phyloP scores from a whole-genome alignment of 495 filamentous ascomycete genomes.

The Penicillium longicatenatum region DNA sequence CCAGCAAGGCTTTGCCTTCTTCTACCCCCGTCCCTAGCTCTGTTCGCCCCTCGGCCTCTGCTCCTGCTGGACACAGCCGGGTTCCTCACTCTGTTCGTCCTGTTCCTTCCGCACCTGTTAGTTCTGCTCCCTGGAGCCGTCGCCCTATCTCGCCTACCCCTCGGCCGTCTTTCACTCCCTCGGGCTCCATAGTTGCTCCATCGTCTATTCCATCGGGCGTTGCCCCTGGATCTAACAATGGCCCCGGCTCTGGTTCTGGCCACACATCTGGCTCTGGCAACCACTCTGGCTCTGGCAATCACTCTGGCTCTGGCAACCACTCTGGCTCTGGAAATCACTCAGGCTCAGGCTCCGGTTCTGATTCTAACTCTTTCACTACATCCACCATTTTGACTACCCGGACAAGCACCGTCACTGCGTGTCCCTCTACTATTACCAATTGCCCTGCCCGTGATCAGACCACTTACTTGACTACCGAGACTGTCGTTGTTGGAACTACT shows the following conservation, averaged over 20 bases:
- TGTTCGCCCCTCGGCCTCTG: not conserved
- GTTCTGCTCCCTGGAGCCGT: not conserved
- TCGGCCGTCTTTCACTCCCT: not conserved
- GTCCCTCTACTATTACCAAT: conserved; percentile 27
- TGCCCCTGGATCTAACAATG: not conserved
- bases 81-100: not conserved
- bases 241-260: conserved; percentile 2
- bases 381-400: conserved; percentile 37
- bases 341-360: not conserved
- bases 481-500: conserved; percentile 7
- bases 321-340: not conserved
- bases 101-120: not conserved
- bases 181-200: not conserved
- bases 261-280: not conserved
- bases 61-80: not conserved
- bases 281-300: not conserved
- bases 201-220: not conserved
- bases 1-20: not conserved
- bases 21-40: not conserved
- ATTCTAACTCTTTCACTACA: conserved; percentile 16
- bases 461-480: conserved; percentile 9
- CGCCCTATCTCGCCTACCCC: not conserved
- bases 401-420: conserved; percentile 33
- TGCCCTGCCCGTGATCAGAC: conserved; percentile 19
- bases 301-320: not conserved